Base-by-base conservation (phyloP, 176 grass and related monocot genomes). In the Oryza nivara region DNA sequence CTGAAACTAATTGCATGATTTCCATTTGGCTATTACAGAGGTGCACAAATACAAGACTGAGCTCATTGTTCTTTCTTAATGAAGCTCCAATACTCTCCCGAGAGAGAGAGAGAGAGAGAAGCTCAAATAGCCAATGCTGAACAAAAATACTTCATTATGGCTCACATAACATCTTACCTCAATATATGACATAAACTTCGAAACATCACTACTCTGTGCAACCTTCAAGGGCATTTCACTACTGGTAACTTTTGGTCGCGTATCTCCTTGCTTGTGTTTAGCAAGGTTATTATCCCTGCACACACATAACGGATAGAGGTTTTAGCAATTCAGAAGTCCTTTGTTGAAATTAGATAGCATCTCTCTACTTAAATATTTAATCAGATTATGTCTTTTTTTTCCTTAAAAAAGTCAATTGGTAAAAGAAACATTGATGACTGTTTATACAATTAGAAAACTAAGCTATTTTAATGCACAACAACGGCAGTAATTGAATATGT, bases 181-280 rank as follows among this genome's bases (percentile, higher is more conserved):
- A 38, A 92, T 92, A 67, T 87, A 92, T 84, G 91, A 92, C 91
- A 92, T 87, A 75, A 74, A 92, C 79, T 89, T 89, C 70, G 81
- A 78, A 78, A 76, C 75, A 74, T 89, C 91, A 48, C 70, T 35
- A 78, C 60, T 89, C 48, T 17, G 72, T 35, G 61, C 15, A 71
- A 78, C 72, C 22, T 81, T 84, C 44, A 76, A 26, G 54, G 58
- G 46, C 11, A 69, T 26, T 82, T 44, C 81, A 70, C 14, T 67
- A 64, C 83, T 87, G 44, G 60, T 49, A 43, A 20, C 26, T 69
- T 47, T 32, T 35, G 43, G 38, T 61, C 45, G 71, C 54, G 75
- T 65, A 56, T 28, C 51, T 74, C 84, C 87, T 75, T 87, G 81
- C 73, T 74, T 89, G 43, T 81, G 72, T 46, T 84, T 87, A n/a